A percentile compares a stretch with the other conserved stretches of the same genome.
Evolutionary conservation across 306 rosid genomes (phyloP).

Genomic region (Gynostemma pentaphyllum): DNA sequence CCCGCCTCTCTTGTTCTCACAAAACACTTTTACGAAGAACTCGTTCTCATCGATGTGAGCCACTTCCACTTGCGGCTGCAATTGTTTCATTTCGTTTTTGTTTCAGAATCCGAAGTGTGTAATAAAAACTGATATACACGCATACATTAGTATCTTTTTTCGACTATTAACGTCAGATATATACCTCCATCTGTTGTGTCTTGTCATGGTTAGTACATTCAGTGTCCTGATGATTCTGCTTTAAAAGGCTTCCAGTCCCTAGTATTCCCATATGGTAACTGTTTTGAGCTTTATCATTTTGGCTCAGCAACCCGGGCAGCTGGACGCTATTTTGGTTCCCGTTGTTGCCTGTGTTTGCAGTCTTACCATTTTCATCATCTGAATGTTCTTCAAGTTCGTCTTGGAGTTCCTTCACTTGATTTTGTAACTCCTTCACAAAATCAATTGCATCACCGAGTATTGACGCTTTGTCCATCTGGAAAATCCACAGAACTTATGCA

Average conservation of each 20-base stretch:
- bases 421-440: conserved; percentile 60
- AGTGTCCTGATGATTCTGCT: conserved; percentile 35
- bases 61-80: conserved; percentile 89
- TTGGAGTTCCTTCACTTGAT: conserved; percentile 69
- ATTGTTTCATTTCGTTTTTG: neutral
- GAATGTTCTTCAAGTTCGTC: conserved; percentile 78
- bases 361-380: conserved; percentile 34
- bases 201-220: conserved; percentile 31
- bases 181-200: conserved; percentile 82
- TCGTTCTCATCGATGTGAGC: conserved; percentile 71
- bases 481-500: conserved; percentile 4
- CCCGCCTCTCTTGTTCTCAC: conserved; percentile 79
- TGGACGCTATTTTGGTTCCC: conserved; percentile 25
- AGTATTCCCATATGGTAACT: conserved; percentile 29
- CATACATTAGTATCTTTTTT: neutral
- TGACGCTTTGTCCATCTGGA: conserved; percentile 70
- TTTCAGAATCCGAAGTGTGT: conserved; percentile 1
- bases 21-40: conserved; percentile 64
- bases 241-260: conserved; percentile 26
- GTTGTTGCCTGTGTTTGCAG: conserved; percentile 16
- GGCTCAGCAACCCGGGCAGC: conserved; percentile 20
- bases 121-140: neutral
- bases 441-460: conserved; percentile 90
- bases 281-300: conserved; percentile 17
- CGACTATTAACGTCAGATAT: neutral